A percentile compares a stretch with the other conserved stretches of the same genome.
These are phyloP conservation scores for Sporormia fimetaria DNA, from an alignment of 495 filamentous ascomycete species.

Conservation along the genomic window DNA sequence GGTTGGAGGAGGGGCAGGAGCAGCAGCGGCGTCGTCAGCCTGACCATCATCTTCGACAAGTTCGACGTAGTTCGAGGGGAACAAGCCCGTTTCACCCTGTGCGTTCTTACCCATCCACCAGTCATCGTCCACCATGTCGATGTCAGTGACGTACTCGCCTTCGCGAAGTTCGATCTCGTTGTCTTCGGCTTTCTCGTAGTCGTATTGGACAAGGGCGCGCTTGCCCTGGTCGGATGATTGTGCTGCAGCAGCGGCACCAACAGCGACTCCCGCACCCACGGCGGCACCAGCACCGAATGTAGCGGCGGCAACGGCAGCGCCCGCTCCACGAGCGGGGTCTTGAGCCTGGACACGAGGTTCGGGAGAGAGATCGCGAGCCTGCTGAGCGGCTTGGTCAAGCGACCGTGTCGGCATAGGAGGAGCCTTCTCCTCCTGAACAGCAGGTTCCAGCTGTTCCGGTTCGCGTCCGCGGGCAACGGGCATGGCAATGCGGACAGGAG, in stretches of 20 bases:
- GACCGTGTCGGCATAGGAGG: conserved; percentile 46
- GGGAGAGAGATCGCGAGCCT: conserved; percentile 52
- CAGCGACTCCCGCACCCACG: conserved; percentile 22
- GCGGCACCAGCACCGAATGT: conserved; percentile 34
- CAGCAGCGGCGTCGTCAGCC: conserved; percentile 5
- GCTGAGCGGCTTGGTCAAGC: conserved; percentile 47
- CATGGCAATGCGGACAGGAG: conserved; percentile 78
- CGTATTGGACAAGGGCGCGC: conserved; percentile 74
- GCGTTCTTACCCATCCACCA: conserved; percentile 94
- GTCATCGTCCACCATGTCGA: conserved; percentile 92
- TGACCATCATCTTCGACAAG: conserved; percentile 50
- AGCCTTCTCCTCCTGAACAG: conserved; percentile 44
- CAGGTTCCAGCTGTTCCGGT: conserved; percentile 42
- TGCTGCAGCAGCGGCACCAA: conserved; percentile 8
- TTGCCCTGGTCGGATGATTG: conserved; percentile 38
- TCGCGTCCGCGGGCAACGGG: conserved; percentile 59
- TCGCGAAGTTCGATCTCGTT: conserved; percentile 92
- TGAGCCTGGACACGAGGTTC: conserved; percentile 43
- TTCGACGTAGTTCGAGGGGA: conserved; percentile 96
- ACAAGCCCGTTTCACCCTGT: conserved; percentile 71
- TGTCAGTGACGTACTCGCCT: conserved; percentile 82
- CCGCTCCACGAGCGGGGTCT: conserved; percentile 53
- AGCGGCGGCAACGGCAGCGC: conserved; percentile 40
- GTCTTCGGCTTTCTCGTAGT: conserved; percentile 94
- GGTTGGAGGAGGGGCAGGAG: conserved; percentile 25